Base-by-base conservation (phyloP, 352 stramenopile species). In the Peronospora belbahrii region DNA sequence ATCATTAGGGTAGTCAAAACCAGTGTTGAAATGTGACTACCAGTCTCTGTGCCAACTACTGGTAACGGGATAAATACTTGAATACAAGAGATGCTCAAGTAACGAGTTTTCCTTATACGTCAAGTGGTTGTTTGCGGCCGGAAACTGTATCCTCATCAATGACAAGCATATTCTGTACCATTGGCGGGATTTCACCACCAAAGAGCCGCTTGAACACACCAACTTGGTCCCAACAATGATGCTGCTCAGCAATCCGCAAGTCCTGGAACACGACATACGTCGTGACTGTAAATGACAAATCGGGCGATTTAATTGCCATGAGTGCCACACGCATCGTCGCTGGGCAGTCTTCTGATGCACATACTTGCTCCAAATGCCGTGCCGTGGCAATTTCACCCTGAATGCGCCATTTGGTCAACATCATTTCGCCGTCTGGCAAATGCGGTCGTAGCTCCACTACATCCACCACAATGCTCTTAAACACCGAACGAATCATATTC, bases 181-280 rank as follows among this genome's bases (percentile, higher is more conserved):
- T 61, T 14, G 62, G 20, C 2, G 78, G 74, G 36, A 89, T 85
- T 50, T 89, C 69, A 34, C 74, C 74, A 19, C 78, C 74, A 42
- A 89, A 89, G 32, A 89, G 66, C 24, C 78, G 60, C 56, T 89
- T 89, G 54, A 89, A 87, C 9, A 89, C 74, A 31, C 78, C 71
- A 13, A 87, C 74, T 48, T 89, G 78, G 58, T 89, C 78, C 78
- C 78, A 89, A 58, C 74, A 80, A 52, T 89, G 78, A 59, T 87
- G 71, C 50, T 89, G 78, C 56, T 85, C 70, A 9, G 70, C 73
- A 45, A 89, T 87, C 2, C 53, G 68, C 19, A 70, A 35, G 22
- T 85, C 72, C 48, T 89, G 66, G 51, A 89, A 89, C 43, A 89
- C 83, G 28, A 87, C 71, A 55, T 86, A 89, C 44, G 78, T 83